Conservation (phyloP, 306 rosid genomes). For the Acacia melanoxylon region DNA sequence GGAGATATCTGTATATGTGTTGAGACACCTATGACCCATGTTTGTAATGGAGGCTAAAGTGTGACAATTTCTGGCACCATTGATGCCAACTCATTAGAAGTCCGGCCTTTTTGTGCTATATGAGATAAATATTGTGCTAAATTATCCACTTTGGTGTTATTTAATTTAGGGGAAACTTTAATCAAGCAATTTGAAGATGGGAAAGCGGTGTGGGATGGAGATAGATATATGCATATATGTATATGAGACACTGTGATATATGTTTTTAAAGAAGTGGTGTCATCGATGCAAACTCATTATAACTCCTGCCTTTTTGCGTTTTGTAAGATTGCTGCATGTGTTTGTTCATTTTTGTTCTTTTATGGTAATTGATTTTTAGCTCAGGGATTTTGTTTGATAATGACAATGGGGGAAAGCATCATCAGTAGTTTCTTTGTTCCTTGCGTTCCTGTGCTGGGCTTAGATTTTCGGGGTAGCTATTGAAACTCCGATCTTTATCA, state of each 20-base stretch:
- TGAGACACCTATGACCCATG: background rate
- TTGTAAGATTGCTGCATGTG: background rate
- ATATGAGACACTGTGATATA: background rate
- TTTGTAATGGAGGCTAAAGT: background rate
- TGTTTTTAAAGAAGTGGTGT: slow-evolving; percentile 8
- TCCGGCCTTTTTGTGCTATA: background rate
- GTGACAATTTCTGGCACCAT: slow-evolving; percentile 21
- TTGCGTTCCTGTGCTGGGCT: background rate
- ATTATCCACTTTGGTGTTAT: slow-evolving; percentile 14
- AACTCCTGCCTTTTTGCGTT: slow-evolving; percentile 4
- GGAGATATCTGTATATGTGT: slow-evolving; percentile 4
- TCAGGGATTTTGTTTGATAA: background rate
- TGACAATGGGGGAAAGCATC: background rate
- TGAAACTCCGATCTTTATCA: background rate
- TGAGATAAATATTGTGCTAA: background rate
- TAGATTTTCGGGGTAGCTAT: slow-evolving; percentile 1
- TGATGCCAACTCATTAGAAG: background rate
- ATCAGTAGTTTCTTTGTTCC: background rate
- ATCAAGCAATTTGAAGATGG: background rate
- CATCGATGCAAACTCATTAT: slow-evolving; percentile 6
- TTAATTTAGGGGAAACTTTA: slow-evolving; percentile 1
- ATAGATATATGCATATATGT: slow-evolving; percentile 1
- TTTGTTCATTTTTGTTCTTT: background rate
- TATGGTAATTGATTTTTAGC: background rate
- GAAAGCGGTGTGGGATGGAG: slow-evolving; percentile 15